A percentile compares a stretch with the other conserved stretches of the same genome.
Evolutionary conservation across 768 basidiomycete genomes (phyloP).

Genomic region (Boletus coccyginus): DNA sequence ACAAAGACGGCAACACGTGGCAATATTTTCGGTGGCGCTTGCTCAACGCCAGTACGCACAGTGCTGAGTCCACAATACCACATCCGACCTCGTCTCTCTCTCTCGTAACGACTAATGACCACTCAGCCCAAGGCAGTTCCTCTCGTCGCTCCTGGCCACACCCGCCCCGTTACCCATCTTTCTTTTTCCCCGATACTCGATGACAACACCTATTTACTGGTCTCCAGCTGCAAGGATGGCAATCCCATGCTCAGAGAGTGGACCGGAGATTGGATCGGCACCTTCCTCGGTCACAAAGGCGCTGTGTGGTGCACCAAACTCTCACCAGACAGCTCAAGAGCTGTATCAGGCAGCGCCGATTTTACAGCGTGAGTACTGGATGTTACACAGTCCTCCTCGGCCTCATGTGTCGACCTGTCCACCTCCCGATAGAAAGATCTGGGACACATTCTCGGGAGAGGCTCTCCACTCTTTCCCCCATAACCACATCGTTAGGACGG

Average conservation of each 20-base stretch:
- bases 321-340: constrained; percentile 78
- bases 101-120: constrained; percentile 53
- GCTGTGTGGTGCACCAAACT: constrained; percentile 98
- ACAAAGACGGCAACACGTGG: no score
- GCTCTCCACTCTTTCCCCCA: constrained; percentile 94
- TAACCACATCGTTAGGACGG: constrained; percentile 96
- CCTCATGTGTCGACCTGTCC: constrained; percentile 2
- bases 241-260: constrained; percentile 96
- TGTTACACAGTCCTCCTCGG: not conserved
- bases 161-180: constrained; percentile 87
- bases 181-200: constrained; percentile 86
- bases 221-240: constrained; percentile 98
- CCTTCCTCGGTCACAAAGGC: constrained; percentile 86
- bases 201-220: constrained; percentile 83
- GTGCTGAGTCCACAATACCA: constrained; percentile 45
- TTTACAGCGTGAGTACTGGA: constrained; percentile 81
- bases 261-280: constrained; percentile 99
- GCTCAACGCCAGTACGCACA: constrained; percentile 28
- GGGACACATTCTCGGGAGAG: constrained; percentile 92
- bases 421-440: constrained; percentile 69
- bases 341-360: constrained; percentile 93
- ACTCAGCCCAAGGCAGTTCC: constrained; percentile 65
- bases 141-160: constrained; percentile 83
- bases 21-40: not conserved
- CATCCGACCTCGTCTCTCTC: not conserved